Conservation (phyloP, 805 yeast genomes). For the Candida yuanshanica region DNA sequence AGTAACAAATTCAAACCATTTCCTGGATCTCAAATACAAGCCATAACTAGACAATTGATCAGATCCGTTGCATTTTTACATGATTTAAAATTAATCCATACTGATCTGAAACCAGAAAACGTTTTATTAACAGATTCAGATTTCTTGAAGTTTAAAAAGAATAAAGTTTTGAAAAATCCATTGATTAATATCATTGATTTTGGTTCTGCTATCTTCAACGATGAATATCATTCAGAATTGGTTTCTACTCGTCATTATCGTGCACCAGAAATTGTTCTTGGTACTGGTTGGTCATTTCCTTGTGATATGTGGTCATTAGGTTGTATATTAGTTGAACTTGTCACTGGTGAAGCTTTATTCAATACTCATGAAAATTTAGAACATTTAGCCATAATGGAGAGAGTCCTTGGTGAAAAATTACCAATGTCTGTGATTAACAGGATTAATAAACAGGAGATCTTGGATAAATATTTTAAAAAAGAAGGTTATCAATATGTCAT, state of each 20-base stretch:
- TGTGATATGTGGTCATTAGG: conserved; percentile 98
- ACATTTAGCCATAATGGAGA: conserved; percentile 93
- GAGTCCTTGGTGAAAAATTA: conserved; percentile 53
- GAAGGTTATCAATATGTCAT: conserved; percentile 16
- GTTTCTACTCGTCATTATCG: conserved; percentile 95
- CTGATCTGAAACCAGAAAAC: conserved; percentile 96
- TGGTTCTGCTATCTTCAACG: conserved; percentile 93
- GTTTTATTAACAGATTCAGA: conserved; percentile 39
- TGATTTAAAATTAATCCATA: conserved; percentile 84
- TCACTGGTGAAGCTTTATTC: conserved; percentile 91
- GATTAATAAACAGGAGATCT: conserved; percentile 8
- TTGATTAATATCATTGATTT: conserved; percentile 88
- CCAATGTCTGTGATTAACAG: conserved; percentile 30
- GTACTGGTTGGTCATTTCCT: conserved; percentile 95
- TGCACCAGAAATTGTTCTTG: conserved; percentile 93
- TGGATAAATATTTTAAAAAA: conserved; percentile 11
- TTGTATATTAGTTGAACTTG: conserved; percentile 83
- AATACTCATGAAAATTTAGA: conserved; percentile 93
- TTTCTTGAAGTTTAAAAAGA: conserved; percentile 17
- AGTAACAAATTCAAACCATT: conserved; percentile 80
- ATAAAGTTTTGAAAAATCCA: conserved; percentile 63
- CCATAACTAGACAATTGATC: conserved; percentile 78
- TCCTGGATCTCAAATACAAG: conserved; percentile 90
- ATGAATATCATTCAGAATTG: conserved; percentile 87
- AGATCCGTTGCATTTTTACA: conserved; percentile 85